Conservation (phyloP, 2,329 filamentous ascomycete species). For the Bretziella fagacearum region DNA sequence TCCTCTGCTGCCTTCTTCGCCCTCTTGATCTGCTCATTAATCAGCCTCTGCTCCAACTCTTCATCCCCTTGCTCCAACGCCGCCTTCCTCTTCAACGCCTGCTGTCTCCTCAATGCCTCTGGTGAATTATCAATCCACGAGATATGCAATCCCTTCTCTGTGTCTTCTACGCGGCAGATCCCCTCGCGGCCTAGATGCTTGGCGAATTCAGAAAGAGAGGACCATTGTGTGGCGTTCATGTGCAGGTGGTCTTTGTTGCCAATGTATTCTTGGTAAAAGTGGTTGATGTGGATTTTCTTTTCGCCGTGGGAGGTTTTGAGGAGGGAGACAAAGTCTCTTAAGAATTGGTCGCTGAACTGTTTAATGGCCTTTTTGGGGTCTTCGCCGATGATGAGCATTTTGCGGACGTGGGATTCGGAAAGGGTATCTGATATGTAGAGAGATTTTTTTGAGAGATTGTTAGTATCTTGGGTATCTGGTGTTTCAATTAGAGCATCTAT, state of each 20-base stretch:
- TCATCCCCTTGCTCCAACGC: constrained; percentile 81
- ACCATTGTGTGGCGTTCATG: constrained; percentile 88
- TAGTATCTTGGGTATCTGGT: background rate
- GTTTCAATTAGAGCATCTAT: background rate
- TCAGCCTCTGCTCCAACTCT: constrained; percentile 66
- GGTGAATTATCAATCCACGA: constrained; percentile 85
- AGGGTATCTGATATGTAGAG: constrained; percentile 79
- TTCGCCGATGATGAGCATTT: constrained; percentile 75
- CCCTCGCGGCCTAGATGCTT: constrained; percentile 75
- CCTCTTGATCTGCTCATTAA: constrained; percentile 67
- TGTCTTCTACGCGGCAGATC: constrained; percentile 79
- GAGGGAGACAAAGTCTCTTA: constrained; percentile 59
- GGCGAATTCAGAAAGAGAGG: constrained; percentile 73
- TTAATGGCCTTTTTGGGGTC: constrained; percentile 72
- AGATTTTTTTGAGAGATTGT: background rate
- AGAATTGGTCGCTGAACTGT: constrained; percentile 67
- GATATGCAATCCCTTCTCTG: constrained; percentile 67
- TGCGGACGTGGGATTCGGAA: constrained; percentile 72
- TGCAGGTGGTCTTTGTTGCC: constrained; percentile 74
- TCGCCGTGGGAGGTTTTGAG: constrained; percentile 76
- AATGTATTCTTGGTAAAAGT: constrained; percentile 93
- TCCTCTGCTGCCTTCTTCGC: constrained; percentile 45
- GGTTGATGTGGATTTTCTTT: constrained; percentile 75
- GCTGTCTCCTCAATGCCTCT: constrained; percentile 62
- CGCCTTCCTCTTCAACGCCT: constrained; percentile 69